Evolutionary conservation across 2,329 filamentous ascomycete genomes (phyloP).

Genomic region (Periconia digitata): DNA sequence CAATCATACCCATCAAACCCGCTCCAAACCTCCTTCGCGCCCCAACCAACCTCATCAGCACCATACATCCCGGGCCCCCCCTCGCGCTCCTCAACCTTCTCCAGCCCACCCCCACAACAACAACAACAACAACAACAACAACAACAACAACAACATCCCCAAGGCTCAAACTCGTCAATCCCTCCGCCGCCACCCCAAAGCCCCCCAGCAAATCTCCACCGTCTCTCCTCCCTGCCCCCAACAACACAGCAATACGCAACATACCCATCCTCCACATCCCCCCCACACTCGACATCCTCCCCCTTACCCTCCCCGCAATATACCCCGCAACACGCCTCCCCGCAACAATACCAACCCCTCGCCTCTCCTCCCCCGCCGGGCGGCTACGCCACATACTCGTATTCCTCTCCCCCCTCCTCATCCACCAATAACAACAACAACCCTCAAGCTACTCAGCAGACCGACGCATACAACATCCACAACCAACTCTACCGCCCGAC

Average conservation of each 20-base stretch:
- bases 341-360: conserved; percentile 37
- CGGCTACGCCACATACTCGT: conserved; percentile 60
- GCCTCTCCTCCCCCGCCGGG: conserved; percentile 54
- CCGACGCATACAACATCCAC: conserved; percentile 60
- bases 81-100: conserved; percentile 37
- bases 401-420: conserved; percentile 42
- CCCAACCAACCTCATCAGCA: conserved; percentile 33
- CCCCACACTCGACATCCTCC: conserved; percentile 32
- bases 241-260: conserved; percentile 41
- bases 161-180: conserved; percentile 38
- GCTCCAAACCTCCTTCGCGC: conserved; percentile 35
- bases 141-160: conserved; percentile 33
- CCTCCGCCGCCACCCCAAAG: conserved; percentile 35
- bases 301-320: conserved; percentile 36
- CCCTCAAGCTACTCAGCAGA: conserved; percentile 28
- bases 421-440: conserved; percentile 4
- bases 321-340: conserved; percentile 43
- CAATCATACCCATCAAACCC: conserved; percentile 26
- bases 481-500: conserved; percentile 71
- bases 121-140: conserved; percentile 34
- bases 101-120: conserved; percentile 28
- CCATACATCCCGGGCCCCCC: conserved; percentile 48
- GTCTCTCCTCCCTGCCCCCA: conserved; percentile 32
- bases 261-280: conserved; percentile 38
- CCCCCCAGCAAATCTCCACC: conserved; percentile 31